Evolutionary conservation across 108 stramenopile species (phyloP).

Genomic region (Chaetoceros tenuissimus): DNA sequence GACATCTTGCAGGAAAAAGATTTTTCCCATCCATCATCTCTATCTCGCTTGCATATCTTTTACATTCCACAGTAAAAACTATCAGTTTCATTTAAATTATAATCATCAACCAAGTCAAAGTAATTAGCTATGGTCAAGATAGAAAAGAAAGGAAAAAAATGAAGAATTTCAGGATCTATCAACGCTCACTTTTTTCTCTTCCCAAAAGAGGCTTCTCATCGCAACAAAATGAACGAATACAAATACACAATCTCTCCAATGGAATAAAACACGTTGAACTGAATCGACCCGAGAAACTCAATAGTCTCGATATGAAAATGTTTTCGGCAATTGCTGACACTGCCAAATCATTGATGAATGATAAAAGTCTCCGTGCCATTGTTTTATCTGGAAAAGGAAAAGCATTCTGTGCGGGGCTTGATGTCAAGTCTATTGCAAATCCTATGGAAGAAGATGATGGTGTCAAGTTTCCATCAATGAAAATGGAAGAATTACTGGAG

Average conservation of each 20-base stretch:
- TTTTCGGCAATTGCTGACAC: constrained; percentile 70
- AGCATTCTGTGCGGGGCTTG: constrained; percentile 83
- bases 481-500: constrained; percentile 36
- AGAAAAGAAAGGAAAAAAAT: too few relatives aligned
- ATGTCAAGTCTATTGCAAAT: constrained; percentile 48
- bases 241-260: not conserved
- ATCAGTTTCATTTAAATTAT: not conserved
- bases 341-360: constrained; percentile 26
- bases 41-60: too few relatives aligned
- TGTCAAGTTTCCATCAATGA: not conserved
- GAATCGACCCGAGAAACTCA: constrained; percentile 68
- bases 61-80: too few relatives aligned
- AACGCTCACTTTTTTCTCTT: not conserved
- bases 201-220: not conserved
- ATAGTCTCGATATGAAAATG: constrained; percentile 67
- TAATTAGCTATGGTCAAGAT: too few relatives aligned
- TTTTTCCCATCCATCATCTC: too few relatives aligned
- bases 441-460: not conserved
- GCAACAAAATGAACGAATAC: not conserved
- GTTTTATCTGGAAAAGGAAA: constrained; percentile 68
- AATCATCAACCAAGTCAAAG: not conserved
- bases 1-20: too few relatives aligned
- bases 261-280: constrained; percentile 51
- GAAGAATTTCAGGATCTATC: too few relatives aligned
- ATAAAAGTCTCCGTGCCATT: constrained; percentile 48